Conservation (phyloP, 257 asterid genomes). For the Solanum rostratum region DNA sequence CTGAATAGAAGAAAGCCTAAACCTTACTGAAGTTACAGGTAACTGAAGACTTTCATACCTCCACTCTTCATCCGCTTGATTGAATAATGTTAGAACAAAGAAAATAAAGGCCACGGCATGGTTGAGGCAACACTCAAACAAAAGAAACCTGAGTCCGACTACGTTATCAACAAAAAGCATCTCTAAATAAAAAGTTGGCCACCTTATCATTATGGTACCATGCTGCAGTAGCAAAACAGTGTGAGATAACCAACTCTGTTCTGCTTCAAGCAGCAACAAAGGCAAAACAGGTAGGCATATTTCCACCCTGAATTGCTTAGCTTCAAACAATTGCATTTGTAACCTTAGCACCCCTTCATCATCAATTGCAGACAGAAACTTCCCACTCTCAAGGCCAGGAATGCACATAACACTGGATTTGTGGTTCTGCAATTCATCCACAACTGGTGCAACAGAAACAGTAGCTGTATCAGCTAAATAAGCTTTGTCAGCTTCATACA, state of each 20-base stretch:
- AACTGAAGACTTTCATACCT: constrained; percentile 30
- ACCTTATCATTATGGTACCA: constrained; percentile 49
- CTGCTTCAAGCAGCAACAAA: constrained; percentile 16
- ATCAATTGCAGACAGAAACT: constrained; percentile 32
- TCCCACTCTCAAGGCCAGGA: constrained; percentile 9
- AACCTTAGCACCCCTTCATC: constrained; percentile 32
- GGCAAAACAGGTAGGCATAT: constrained; percentile 37
- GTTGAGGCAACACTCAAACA: constrained; percentile 65
- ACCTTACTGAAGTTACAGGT: constrained; percentile 78
- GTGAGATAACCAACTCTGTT: constrained; percentile 29
- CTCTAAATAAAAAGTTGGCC: constrained; percentile 73
- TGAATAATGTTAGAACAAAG: constrained; percentile 45
- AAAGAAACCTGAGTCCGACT: constrained; percentile 64
- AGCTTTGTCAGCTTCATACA: constrained; percentile 24
- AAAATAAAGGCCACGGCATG: constrained; percentile 57
- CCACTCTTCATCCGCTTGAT: constrained; percentile 37
- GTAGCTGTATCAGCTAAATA: constrained; percentile 13
- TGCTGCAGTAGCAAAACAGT: constrained; percentile 43
- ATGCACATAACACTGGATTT: constrained; percentile 1
- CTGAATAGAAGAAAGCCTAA: constrained; percentile 44
- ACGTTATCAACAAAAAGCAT: constrained; percentile 72
- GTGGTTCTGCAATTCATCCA: constrained; percentile 6
- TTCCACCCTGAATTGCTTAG: constrained; percentile 25
- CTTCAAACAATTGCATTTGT: constrained; percentile 22
- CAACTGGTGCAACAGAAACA: constrained; percentile 6